Conservation (phyloP, 768 basidiomycete genomes). For the Leucosporidium scottii region DNA sequence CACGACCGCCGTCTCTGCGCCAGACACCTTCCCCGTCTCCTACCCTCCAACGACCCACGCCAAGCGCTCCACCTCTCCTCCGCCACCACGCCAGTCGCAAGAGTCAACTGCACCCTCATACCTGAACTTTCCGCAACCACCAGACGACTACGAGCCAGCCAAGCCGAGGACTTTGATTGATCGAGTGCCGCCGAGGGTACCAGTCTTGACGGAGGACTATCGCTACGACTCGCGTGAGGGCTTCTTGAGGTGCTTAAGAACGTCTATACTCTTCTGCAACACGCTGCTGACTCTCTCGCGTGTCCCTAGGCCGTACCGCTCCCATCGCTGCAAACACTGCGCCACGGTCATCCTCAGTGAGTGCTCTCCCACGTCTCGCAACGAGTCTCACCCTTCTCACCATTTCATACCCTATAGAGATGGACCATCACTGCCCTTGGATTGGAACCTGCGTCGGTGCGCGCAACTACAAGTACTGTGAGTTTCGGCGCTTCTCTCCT, state of each 20-base stretch:
- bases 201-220: slow-evolving; percentile 22
- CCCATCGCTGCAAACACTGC: slow-evolving; percentile 30
- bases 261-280: no score
- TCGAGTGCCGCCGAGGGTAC: slow-evolving; percentile 18
- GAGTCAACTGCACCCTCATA: slow-evolving; percentile 8
- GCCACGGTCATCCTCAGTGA: slow-evolving; percentile 23
- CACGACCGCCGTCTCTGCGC: background rate
- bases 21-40: background rate
- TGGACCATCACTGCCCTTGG: slow-evolving; percentile 33
- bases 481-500: background rate
- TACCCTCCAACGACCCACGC: slow-evolving; percentile 1
- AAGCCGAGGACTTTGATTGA: slow-evolving; percentile 6
- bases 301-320: slow-evolving; percentile 9
- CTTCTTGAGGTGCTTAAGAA: slow-evolving; percentile 8
- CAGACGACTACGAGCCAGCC: slow-evolving; percentile 14
- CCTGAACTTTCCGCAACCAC: slow-evolving; percentile 28
- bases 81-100: background rate
- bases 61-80: background rate
- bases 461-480: slow-evolving; percentile 34
- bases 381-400: background rate
- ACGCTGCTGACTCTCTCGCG: no score
- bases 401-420: background rate
- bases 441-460: slow-evolving; percentile 25
- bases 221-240: slow-evolving; percentile 27
- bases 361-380: background rate